Conservation (phyloP, 495 filamentous ascomycete genomes). For the Hyaloscypha hepaticicola region DNA sequence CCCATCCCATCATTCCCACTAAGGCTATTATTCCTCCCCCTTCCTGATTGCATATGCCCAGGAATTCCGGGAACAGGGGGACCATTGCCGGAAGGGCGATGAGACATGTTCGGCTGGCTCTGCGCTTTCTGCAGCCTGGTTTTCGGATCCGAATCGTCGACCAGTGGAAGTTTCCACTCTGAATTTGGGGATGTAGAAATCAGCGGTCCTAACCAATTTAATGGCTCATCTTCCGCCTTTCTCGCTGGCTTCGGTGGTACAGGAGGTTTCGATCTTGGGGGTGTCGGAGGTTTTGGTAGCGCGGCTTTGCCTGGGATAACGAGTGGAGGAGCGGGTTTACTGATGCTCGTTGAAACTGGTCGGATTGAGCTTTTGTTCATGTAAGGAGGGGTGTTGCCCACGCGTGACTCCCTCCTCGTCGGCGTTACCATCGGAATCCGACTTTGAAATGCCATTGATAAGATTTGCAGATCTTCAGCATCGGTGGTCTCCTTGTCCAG, state of each 20-base stretch:
- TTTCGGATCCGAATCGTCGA: not conserved
- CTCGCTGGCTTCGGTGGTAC: not conserved
- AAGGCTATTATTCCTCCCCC: not conserved
- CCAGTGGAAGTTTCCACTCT: not conserved
- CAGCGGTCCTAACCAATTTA: conserved; percentile 12
- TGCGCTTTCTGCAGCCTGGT: not conserved
- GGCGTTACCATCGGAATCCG: conserved; percentile 16
- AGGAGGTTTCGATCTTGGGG: not conserved
- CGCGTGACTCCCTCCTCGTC: not conserved
- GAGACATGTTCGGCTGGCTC: not conserved
- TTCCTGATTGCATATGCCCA: too few species aligned
- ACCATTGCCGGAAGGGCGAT: not conserved
- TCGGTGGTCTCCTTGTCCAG: conserved; percentile 7
- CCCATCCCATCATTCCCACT: not conserved
- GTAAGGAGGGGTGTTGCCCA: not conserved
- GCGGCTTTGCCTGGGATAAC: too few species aligned
- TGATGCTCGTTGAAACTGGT: not conserved
- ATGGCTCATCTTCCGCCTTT: not conserved
- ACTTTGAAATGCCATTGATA: conserved; percentile 16
- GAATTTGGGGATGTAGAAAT: conserved; percentile 5
- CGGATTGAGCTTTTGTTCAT: not conserved
- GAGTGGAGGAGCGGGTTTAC: not conserved
- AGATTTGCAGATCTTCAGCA: conserved; percentile 17
- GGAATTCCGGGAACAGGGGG: not conserved
- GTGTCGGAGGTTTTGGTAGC: not conserved